Evolutionary conservation across 495 filamentous ascomycete species (phyloP).

Genomic region (Podospora anserina): DNA sequence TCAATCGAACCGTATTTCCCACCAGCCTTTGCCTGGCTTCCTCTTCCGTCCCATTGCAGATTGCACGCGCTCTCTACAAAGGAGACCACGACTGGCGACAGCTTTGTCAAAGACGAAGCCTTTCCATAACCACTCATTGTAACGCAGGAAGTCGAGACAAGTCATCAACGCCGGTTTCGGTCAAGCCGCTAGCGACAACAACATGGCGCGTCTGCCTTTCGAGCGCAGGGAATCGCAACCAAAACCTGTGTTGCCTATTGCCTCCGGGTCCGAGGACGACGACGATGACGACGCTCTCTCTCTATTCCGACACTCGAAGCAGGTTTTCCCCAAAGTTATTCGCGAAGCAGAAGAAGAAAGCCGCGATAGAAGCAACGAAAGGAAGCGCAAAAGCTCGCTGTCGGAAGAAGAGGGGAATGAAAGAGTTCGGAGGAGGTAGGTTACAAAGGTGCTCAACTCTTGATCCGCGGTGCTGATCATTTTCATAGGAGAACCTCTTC

Average conservation of each 20-base stretch:
- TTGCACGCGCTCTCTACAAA: background rate
- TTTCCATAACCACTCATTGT: background rate
- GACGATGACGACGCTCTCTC: constrained; percentile 47
- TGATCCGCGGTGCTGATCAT: background rate
- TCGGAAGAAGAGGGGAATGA: constrained; percentile 25
- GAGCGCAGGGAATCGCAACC: constrained; percentile 14
- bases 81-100: background rate
- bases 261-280: constrained; percentile 6
- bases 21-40: background rate
- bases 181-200: background rate
- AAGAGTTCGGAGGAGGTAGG: background rate
- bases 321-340: constrained; percentile 58
- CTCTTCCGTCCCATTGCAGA: background rate
- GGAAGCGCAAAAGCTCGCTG: constrained; percentile 16
- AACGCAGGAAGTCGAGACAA: background rate
- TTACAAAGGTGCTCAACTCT: background rate
- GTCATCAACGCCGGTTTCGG: background rate
- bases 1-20: background rate
- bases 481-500: background rate
- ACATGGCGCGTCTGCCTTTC: constrained; percentile 38
- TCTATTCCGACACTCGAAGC: constrained; percentile 65
- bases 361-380: constrained; percentile 25
- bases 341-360: constrained; percentile 50
- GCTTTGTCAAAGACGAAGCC: background rate
- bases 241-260: background rate